Evolutionary conservation across 306 rosid species (phyloP), one percentile per base, ranked within the genome.

Genomic region (Quercus aquifolioides): DNA sequence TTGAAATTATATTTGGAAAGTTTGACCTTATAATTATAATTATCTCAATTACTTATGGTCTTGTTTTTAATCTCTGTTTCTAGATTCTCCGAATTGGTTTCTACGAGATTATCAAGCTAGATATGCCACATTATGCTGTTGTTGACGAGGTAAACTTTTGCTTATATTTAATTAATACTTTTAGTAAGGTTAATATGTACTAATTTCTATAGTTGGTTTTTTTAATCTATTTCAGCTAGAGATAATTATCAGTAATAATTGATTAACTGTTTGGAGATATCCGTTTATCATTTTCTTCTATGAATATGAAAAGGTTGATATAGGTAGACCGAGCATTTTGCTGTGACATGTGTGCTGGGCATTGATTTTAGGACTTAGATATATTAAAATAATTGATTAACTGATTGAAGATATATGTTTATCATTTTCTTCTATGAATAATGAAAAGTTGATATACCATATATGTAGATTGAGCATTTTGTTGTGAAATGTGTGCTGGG

Each of bases 61-160:
- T 6, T 28, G 6, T 46, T 55, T 73, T 71, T 74, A 23, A 51
- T 74, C 31, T 76, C 65, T 79, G 55, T 80, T 59, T 83, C 83
- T 79, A 93, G 98, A 93, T 93, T 80, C 93, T 91, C 59, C 85
- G 97, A 73, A 89, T 93, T 74, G 93, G 97, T 83, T 86, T 74
- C 91, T 93, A 87, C 10, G 97, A 93, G 90, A 91, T 93, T 78
- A 75, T 93, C 76, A 91, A 93, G 87, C 86, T 93, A 72, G 87
- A 93, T 71, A 90, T 93, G 93, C 94, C 98, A 58, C 92, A 86
- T 67, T 93, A 93, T 85, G 97, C 94, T 77, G 98, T 91, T 75
- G 93, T 93, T 10, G 93, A 93, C 76, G 98, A 93, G 98, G 98
- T 93, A 85, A 55, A 23, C 60, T 74, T 60, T 52, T 60, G 52